Evolutionary conservation across 768 basidiomycete species (phyloP), one percentile per base, ranked within the genome.

Genomic region (Epithele typhae): DNA sequence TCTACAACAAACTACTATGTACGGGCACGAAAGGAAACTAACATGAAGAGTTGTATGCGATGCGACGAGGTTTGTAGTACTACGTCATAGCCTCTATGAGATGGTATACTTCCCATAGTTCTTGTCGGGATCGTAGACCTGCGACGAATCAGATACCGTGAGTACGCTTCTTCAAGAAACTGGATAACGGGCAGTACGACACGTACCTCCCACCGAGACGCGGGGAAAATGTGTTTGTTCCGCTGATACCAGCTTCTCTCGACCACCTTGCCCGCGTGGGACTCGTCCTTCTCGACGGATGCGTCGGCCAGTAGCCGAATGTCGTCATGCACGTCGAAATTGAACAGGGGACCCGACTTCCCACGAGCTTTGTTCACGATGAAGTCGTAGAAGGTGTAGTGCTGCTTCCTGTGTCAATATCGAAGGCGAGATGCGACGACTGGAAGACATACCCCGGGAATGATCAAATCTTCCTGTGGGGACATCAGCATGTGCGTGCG

Each of bases 311-410:
- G 74, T 53, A 99, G 66, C 15, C 96, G 87, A 4, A 99, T 90
- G 63, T 99, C 96, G 62, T 99, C 96, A 64, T 99, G 96, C 5
- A 98, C 96, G 66, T 99, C 96, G 60, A 99, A 99, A 65, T 88
- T 96, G 72, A 99, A 99, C 45, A 99, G 68, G 5, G 96, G 96
- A 0, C 96, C 96, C 0, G 93, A 96, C 67, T 99, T 99, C 22
- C 96, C 96, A 19, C 96, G 83, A 7, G 94, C 93, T 68, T 96
- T 97, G 75, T 98, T 98, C 58, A 98, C 74, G 55, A 99, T 96
- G 55, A 99, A 98, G 67, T 94, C 90, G 65, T 97, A 98, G 64
- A 99, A 99, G 1, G 94, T 96, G 67, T 97, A 81, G 63, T 98
- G 95, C 92, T 97, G 45, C 12, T 43, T 43, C 45, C 27, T 48